phyloP scores from a whole-genome alignment of 352 stramenopile species.

The Phytophthora nicotianae region DNA sequence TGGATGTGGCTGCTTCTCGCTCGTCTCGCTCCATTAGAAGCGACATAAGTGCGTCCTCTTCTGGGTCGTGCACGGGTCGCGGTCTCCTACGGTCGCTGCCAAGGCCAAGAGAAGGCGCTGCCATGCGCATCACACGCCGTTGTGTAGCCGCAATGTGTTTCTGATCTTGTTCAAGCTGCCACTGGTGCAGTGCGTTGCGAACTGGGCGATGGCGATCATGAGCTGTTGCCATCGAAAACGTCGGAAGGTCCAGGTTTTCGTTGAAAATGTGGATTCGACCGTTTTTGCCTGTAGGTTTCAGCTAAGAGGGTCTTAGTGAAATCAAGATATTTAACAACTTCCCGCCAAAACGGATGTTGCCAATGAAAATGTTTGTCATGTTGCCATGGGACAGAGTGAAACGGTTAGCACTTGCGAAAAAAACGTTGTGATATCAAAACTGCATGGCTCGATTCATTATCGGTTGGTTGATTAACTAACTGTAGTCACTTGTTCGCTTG shows the following conservation, averaged over 20 bases:
- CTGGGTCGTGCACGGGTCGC: constrained; percentile 19
- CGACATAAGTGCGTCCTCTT: constrained; percentile 52
- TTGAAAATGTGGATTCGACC: constrained; percentile 9
- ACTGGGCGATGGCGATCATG: constrained; percentile 27
- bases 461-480: constrained; percentile 39
- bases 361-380: not conserved
- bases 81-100: constrained; percentile 16
- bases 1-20: constrained; percentile 18
- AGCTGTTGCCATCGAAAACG: constrained; percentile 23
- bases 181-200: constrained; percentile 37
- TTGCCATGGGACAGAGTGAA: not conserved
- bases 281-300: constrained; percentile 21
- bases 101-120: constrained; percentile 13
- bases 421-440: constrained; percentile 23
- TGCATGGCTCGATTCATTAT: constrained; percentile 37
- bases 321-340: constrained; percentile 18
- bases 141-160: constrained; percentile 24
- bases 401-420: not conserved
- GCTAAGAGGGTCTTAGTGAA: constrained; percentile 22
- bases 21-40: constrained; percentile 45
- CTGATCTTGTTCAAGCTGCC: constrained; percentile 35
- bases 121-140: constrained; percentile 29
- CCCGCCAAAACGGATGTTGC: constrained; percentile 14
- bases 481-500: constrained; percentile 22
- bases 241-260: constrained; percentile 1